Percentiles rank a stretch among this genome's conserved stretches.
phyloP scores from a whole-genome alignment of 768 basidiomycete species.

The Pisolithus marmoratus region DNA sequence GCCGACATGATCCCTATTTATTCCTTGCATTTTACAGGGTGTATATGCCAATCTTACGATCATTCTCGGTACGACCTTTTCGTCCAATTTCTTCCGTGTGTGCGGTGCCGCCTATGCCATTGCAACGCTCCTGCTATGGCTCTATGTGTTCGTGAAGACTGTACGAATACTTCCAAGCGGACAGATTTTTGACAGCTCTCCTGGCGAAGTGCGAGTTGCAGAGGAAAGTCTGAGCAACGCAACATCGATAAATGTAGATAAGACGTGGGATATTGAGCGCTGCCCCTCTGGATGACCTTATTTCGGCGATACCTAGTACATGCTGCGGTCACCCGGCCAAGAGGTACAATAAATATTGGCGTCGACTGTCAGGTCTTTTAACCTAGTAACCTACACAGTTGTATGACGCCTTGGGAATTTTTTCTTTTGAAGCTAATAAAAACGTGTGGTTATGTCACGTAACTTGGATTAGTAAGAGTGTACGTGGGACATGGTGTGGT shows the following conservation, averaged over 20 bases:
- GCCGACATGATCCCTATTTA: no score
- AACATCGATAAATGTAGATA: no score
- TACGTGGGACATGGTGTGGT: neutral
- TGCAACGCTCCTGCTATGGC: constrained; percentile 49
- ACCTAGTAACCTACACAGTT: no score
- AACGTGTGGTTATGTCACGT: no score
- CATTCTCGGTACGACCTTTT: constrained; percentile 41
- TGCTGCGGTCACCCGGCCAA: no score
- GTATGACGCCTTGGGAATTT: no score
- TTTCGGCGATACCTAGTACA: no score
- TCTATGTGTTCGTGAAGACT: constrained; percentile 41
- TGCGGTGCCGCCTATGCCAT: constrained; percentile 52
- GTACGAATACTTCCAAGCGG: constrained; percentile 28
- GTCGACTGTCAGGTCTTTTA: no score
- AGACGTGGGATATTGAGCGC: no score
- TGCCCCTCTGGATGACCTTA: no score
- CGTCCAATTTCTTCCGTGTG: constrained; percentile 50
- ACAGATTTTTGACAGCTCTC: constrained; percentile 39
- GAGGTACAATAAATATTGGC: no score
- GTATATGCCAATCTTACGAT: constrained; percentile 66
- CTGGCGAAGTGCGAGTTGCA: constrained; percentile 29
- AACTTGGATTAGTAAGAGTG: neutral
- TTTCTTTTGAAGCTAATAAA: no score
- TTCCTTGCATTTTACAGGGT: constrained; percentile 33
- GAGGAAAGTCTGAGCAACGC: neutral